Conservation (phyloP, 2,329 filamentous ascomycete genomes). For the Trichoderma atroviride region DNA sequence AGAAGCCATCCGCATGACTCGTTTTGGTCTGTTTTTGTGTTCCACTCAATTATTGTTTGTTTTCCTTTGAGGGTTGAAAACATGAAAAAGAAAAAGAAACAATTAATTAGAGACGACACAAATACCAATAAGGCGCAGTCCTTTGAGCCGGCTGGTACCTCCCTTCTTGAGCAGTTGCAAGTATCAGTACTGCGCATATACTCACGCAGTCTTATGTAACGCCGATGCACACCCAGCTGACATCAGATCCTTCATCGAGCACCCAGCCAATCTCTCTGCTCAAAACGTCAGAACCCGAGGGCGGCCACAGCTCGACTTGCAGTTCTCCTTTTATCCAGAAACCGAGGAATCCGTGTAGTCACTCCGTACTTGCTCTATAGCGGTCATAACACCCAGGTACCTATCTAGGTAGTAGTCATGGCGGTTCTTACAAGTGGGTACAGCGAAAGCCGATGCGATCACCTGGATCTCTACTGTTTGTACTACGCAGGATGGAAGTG, state of each 20-base stretch:
- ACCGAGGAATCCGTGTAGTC: background rate
- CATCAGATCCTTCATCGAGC: constrained; percentile 14
- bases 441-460: background rate
- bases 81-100: background rate
- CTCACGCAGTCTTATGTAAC: background rate
- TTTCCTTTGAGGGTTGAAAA: background rate
- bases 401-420: background rate
- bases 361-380: background rate
- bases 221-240: constrained; percentile 22
- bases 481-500: too few species aligned
- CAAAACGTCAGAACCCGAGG: background rate
- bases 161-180: background rate
- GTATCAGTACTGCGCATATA: background rate
- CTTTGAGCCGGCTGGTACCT: background rate
- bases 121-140: background rate
- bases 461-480: background rate
- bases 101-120: background rate
- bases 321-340: background rate
- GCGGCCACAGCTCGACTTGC: background rate
- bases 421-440: background rate
- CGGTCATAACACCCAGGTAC: background rate
- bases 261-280: background rate
- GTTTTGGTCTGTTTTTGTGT: background rate
- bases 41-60: background rate
- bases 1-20: constrained; percentile 6